Base-by-base conservation (phyloP, 805 yeast species). In the Clavispora vitiphila region DNA sequence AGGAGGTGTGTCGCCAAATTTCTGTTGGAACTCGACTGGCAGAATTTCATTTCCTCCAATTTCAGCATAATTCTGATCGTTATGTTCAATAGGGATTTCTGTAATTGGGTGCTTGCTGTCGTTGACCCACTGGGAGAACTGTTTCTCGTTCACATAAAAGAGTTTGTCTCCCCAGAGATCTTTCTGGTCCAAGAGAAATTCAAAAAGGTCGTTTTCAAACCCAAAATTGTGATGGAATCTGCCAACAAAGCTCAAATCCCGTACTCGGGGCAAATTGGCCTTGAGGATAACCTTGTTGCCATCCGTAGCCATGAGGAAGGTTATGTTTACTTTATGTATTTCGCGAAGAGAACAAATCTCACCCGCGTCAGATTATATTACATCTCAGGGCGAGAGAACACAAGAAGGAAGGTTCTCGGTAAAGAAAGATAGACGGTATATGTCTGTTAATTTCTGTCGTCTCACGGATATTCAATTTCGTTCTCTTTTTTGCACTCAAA, bases 171-270 rank as follows among this genome's bases (percentile, higher is more conserved):
- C 78, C 78, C 83, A 81, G 4, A 60, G 61, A 14, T 64, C 67
- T 43, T 82, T 74, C 27, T 71, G 65, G 19, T 67, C 58, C 4
- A 76, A 59, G 3, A 77, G 58, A 14, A 59, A 57, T 9, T 73
- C 57, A 32, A 77, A 65, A 39, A 68, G 68, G 1, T 56, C 57
- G 27, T 66, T 69, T 48, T 78, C 72, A 21, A 61, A 53, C 0
- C 90, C 90, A 54, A 71, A 80, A 38, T 57, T 57, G 46, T 57
- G 61, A 22, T 57, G 55, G 44, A 67, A 64, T 40, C 72, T 49
- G 12, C 53, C 52, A 36, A 49, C 55, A 22, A 48, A 50, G 32
- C 52, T 49, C 36, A 51, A 45, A 37, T 51, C 55, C 4, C 54
- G 35, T 3, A 48, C 42, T 9, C 55, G 42, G 9, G 48, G 42